phyloP scores from a whole-genome alignment of 2,329 filamentous ascomycete species.

The Orbilia blumenaviensis region DNA sequence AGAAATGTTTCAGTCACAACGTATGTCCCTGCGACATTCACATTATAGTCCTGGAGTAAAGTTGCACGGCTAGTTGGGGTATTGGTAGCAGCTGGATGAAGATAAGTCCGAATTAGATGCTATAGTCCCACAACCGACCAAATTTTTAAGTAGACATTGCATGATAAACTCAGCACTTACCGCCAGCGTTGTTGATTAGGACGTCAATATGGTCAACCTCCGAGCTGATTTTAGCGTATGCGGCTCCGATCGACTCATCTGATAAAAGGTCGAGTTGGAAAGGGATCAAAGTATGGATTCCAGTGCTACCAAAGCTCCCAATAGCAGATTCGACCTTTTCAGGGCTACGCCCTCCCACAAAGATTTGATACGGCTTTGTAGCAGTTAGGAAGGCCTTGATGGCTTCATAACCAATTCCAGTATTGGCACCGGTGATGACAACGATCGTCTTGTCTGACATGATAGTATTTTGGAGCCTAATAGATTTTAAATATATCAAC shows the following conservation, averaged over 20 bases:
- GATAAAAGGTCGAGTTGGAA: conserved; percentile 58
- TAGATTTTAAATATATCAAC: not conserved
- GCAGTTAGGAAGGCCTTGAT: conserved; percentile 66
- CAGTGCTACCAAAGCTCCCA: conserved; percentile 58
- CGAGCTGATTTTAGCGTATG: conserved; percentile 58
- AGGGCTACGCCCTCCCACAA: conserved; percentile 67
- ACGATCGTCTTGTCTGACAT: conserved; percentile 60
- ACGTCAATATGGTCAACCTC: conserved; percentile 59
- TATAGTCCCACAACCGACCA: not conserved
- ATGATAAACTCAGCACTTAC: conserved; percentile 1
- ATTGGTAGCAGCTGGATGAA: conserved; percentile 3
- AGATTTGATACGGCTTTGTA: conserved; percentile 67
- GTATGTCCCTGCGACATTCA: conserved; percentile 66
- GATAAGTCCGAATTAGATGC: not conserved
- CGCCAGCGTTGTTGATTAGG: conserved; percentile 60
- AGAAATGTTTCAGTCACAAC: conserved; percentile 62
- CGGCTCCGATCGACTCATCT: conserved; percentile 59
- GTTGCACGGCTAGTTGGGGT: conserved; percentile 60
- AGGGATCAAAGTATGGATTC: conserved; percentile 35
- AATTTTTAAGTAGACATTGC: too few species aligned
- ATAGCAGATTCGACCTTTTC: conserved; percentile 67
- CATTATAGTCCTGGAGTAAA: conserved; percentile 65
- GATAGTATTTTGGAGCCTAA: not conserved
- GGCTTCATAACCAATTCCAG: conserved; percentile 69
- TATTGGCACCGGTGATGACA: conserved; percentile 72